phyloP scores from a whole-genome alignment of 768 basidiomycete genomes.

The Pleurotus tuber-regium region DNA sequence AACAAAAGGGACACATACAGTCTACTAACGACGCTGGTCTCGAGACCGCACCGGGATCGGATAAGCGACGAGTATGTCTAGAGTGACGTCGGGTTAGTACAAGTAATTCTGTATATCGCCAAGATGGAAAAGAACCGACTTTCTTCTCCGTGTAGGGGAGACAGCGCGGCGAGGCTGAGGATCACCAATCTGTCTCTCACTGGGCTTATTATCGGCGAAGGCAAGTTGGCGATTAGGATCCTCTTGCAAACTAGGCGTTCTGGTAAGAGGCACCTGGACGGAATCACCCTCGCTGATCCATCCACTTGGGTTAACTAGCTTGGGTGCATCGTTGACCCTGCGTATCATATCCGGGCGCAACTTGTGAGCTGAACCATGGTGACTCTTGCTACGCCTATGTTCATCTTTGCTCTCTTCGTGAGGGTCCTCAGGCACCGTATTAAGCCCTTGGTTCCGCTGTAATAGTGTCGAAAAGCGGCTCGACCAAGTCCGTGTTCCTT shows the following conservation, averaged over 20 bases:
- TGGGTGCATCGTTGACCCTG: slow-evolving; percentile 65
- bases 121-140: neutral
- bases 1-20: slow-evolving; percentile 24
- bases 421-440: slow-evolving; percentile 22
- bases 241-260: too few relatives aligned
- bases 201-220: neutral
- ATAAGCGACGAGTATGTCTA: slow-evolving; percentile 29
- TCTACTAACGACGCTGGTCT: slow-evolving; percentile 29
- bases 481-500: slow-evolving; percentile 17
- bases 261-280: too few relatives aligned
- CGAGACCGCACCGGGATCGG: slow-evolving; percentile 35
- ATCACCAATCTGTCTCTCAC: neutral
- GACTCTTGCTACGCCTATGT: neutral
- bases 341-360: slow-evolving; percentile 76
- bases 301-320: slow-evolving; percentile 72
- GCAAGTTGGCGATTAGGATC: neutral
- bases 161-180: neutral
- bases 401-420: slow-evolving; percentile 12
- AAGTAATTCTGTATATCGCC: too few relatives aligned
- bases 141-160: neutral
- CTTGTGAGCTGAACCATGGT: slow-evolving; percentile 25
- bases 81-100: slow-evolving; percentile 9
- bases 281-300: slow-evolving; percentile 45
- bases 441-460: slow-evolving; percentile 24
- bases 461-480: slow-evolving; percentile 30